These are phyloP conservation scores for Lentithecium fluviatile DNA, from an alignment of 495 filamentous ascomycete species.

Conservation along the genomic window DNA sequence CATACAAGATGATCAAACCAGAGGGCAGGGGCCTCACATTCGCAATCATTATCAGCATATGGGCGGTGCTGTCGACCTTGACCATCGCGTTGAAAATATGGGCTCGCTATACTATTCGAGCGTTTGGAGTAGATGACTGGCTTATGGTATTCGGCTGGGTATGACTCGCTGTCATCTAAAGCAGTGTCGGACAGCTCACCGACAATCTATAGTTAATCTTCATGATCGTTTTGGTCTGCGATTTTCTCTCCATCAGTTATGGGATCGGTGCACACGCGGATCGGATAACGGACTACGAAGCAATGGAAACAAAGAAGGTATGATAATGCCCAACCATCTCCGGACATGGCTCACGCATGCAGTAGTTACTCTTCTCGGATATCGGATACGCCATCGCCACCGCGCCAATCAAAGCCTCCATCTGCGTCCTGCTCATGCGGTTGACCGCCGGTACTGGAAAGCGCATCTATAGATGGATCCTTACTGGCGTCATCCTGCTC, in stretches of 20 bases:
- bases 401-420: conserved; percentile 5
- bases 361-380: too few species aligned
- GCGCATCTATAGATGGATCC: neutral
- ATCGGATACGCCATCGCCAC: neutral
- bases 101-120: neutral
- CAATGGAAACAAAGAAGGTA: neutral
- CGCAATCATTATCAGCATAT: neutral
- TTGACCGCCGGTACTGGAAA: neutral
- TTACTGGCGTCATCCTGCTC: neutral
- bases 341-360: neutral
- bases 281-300: neutral
- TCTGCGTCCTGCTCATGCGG: conserved; percentile 4
- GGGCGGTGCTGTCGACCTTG: neutral
- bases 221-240: neutral
- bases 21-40: neutral
- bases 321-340: neutral
- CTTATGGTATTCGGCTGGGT: conserved; percentile 3
- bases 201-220: neutral
- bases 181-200: neutral
- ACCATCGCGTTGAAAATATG: neutral
- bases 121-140: conserved; percentile 3
- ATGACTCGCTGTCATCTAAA: too few species aligned
- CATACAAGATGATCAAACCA: too few species aligned
- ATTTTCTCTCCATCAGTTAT: neutral
- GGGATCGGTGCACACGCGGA: conserved; percentile 1